These are phyloP conservation scores for Auricularia cornea DNA, from an alignment of 768 basidiomycete species.

Conservation along the genomic window DNA sequence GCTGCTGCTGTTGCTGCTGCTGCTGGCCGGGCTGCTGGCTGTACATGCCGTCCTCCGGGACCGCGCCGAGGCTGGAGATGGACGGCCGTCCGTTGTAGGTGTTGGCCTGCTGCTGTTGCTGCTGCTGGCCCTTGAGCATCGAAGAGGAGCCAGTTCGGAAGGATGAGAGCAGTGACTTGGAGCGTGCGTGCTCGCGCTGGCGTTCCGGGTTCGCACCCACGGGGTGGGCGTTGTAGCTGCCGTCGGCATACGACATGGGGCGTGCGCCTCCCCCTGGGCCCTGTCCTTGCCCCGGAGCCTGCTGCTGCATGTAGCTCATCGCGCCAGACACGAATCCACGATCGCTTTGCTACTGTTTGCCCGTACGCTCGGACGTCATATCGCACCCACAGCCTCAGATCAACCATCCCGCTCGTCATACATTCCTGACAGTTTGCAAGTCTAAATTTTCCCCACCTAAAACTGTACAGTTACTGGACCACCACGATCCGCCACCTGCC, in stretches of 20 bases:
- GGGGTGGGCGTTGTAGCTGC: background rate
- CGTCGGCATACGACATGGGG: background rate
- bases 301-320: too few relatives aligned
- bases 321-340: too few relatives aligned
- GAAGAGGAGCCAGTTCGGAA: background rate
- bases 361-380: too few relatives aligned
- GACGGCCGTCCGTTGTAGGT: background rate
- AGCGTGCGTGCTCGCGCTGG: background rate
- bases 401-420: too few relatives aligned
- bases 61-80: background rate
- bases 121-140: background rate
- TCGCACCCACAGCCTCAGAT: too few relatives aligned
- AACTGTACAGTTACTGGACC: too few relatives aligned
- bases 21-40: background rate
- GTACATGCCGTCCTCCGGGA: background rate
- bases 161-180: conserved; percentile 2
- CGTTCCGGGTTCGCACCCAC: background rate
- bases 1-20: background rate
- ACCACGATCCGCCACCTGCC: too few relatives aligned
- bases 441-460: too few relatives aligned
- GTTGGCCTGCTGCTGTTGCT: conserved; percentile 3
- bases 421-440: too few relatives aligned
- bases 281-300: too few relatives aligned
- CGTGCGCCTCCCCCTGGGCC: background rate
- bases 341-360: too few relatives aligned